Evolutionary conservation across 1,139 yeast species (phyloP).

Genomic region (Chernovozyma sophiae-reginae): DNA sequence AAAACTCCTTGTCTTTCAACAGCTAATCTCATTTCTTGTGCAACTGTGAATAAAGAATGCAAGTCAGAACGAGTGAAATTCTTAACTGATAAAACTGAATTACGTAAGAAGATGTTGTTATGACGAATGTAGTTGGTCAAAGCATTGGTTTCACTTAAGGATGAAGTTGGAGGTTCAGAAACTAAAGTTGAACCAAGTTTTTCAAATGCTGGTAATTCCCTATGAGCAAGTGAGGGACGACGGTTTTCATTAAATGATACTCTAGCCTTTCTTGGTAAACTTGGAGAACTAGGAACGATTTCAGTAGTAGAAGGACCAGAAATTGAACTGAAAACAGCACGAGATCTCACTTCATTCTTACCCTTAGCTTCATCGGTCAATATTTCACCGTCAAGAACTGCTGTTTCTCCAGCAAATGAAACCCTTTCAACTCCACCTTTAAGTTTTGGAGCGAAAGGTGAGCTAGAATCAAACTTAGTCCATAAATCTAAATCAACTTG

Average conservation of each 20-base stretch:
- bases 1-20: conserved; percentile 96
- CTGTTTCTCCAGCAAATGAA: conserved; percentile 70
- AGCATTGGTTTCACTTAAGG: conserved; percentile 74
- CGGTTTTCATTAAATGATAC: conserved; percentile 42
- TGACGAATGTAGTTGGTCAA: conserved; percentile 70
- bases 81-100: conserved; percentile 82
- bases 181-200: conserved; percentile 67
- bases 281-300: conserved; percentile 42
- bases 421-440: conserved; percentile 89
- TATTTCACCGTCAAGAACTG: conserved; percentile 77
- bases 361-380: conserved; percentile 60
- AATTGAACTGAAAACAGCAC: conserved; percentile 37
- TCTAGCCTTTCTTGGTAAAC: conserved; percentile 40
- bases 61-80: conserved; percentile 84
- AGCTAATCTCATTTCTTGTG: conserved; percentile 96
- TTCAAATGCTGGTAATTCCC: conserved; percentile 40
- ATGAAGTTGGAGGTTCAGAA: conserved; percentile 62
- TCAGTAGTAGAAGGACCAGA: conserved; percentile 21
- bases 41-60: conserved; percentile 90
- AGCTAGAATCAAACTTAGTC: conserved; percentile 34
- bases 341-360: conserved; percentile 43
- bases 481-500: conserved; percentile 70
- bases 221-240: conserved; percentile 41
- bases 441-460: conserved; percentile 32
- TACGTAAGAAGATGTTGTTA: conserved; percentile 85